Percentiles rank a stretch among this genome's conserved stretches.
phyloP scores from a whole-genome alignment of 192 early-diverging fungal genomes.

The Pilaira anomala region DNA sequence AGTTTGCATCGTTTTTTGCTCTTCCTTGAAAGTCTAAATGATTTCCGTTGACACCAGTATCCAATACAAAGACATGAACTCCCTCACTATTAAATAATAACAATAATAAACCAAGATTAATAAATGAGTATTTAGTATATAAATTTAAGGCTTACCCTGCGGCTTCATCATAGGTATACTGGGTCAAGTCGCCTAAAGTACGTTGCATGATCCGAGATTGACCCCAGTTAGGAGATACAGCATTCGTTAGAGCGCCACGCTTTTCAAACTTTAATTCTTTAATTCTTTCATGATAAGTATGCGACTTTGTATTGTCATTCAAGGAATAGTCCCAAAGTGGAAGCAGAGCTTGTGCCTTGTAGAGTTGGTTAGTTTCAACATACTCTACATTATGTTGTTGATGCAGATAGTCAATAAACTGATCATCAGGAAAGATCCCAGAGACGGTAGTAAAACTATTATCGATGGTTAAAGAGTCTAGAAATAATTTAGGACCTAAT shows the following conservation, averaged over 20 bases:
- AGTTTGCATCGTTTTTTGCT: constrained; percentile 38
- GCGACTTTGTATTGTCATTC: no score
- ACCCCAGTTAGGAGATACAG: constrained; percentile 42
- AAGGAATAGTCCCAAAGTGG: not conserved
- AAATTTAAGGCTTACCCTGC: constrained; percentile 51
- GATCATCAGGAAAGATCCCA: constrained; percentile 14
- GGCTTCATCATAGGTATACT: constrained; percentile 52
- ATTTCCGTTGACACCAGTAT: constrained; percentile 53
- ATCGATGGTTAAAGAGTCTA: constrained; percentile 7
- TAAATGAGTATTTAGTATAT: no score
- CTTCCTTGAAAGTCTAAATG: constrained; percentile 52
- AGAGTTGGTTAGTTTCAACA: constrained; percentile 24
- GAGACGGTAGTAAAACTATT: constrained; percentile 12
- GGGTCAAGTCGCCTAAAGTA: constrained; percentile 30
- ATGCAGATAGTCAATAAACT: constrained; percentile 21
- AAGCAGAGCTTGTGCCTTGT: constrained; percentile 1
- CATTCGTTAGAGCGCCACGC: no score
- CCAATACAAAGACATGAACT: constrained; percentile 64
- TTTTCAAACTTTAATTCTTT: no score
- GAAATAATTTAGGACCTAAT: not conserved
- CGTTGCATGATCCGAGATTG: constrained; percentile 40
- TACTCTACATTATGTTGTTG: constrained; percentile 17
- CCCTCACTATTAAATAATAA: constrained; percentile 23
- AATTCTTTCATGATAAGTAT: no score
- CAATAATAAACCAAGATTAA: not conserved